Percentiles rank a stretch among this genome's conserved stretches.
These are phyloP conservation scores for Neurospora tetraspora DNA, from an alignment of 495 filamentous ascomycete species.

Conservation along the genomic window DNA sequence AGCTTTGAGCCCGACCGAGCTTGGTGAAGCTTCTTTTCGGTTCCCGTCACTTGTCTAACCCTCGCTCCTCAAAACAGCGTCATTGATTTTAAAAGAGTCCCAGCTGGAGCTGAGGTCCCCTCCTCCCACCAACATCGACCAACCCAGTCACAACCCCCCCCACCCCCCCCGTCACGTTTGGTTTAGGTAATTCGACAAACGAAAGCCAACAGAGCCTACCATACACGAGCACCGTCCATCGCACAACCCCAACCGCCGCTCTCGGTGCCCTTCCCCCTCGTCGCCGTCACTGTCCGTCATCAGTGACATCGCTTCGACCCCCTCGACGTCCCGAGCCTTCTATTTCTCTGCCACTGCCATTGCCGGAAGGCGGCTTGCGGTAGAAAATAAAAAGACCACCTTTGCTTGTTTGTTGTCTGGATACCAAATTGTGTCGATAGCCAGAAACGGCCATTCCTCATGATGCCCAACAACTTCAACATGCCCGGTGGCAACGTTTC, in stretches of 20 bases:
- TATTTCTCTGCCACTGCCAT: neutral
- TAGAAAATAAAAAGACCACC: neutral
- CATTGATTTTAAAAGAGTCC: neutral
- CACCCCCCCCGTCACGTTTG: neutral
- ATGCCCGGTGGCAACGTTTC: constrained; percentile 24
- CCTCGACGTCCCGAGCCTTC: neutral
- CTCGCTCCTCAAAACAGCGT: neutral
- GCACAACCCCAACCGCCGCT: neutral
- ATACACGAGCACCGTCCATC: neutral
- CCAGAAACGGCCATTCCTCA: neutral
- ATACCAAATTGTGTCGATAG: neutral
- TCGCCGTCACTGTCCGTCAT: neutral
- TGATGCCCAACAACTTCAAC: constrained; percentile 35
- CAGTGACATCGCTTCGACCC: neutral
- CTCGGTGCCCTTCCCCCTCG: neutral
- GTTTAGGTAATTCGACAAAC: neutral
- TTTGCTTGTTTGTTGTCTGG: neutral
- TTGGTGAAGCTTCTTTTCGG: neutral
- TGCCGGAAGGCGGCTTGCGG: neutral
- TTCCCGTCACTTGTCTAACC: neutral
- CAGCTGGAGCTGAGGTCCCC: neutral
- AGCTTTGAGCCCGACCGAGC: neutral
- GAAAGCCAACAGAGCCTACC: neutral
- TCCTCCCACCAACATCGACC: neutral
- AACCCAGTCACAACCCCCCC: neutral